A percentile compares a stretch with the other conserved stretches of the same genome.
These are phyloP conservation scores for Whalleya microplaca DNA, from an alignment of 2,329 filamentous ascomycete genomes.

Conservation along the genomic window DNA sequence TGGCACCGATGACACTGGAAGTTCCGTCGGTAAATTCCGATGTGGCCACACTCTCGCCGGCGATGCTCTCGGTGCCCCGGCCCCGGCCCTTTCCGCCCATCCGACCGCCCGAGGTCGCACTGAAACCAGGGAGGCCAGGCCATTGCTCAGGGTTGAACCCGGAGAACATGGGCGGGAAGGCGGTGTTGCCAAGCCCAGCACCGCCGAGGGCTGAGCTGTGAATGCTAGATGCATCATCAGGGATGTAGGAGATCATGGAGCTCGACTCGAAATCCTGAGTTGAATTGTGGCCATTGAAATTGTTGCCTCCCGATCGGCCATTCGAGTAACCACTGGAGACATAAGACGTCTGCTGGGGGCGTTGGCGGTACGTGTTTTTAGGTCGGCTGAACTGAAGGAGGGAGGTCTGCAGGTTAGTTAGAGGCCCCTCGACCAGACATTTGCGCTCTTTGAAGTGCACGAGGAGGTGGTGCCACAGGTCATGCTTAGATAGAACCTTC, in stretches of 20 bases:
- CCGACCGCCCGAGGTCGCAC: conserved; percentile 57
- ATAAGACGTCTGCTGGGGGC: conserved; percentile 75
- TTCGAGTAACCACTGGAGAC: conserved; percentile 44
- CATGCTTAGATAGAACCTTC: conserved; percentile 96
- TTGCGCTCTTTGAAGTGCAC: conserved; percentile 97
- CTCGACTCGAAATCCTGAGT: conserved; percentile 71
- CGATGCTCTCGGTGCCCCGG: conserved; percentile 75
- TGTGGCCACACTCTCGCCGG: conserved; percentile 89
- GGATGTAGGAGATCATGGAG: conserved; percentile 93
- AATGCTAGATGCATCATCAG: conserved; percentile 94
- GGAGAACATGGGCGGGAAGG: conserved; percentile 94
- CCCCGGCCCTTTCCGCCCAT: conserved; percentile 68
- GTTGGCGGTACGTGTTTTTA: conserved; percentile 89
- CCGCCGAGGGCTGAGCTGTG: conserved; percentile 90
- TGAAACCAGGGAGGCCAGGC: conserved; percentile 77
- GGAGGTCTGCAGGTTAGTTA: conserved; percentile 95
- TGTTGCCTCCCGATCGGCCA: conserved; percentile 41
- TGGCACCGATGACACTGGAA: conserved; percentile 75
- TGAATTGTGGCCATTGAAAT: conserved; percentile 47
- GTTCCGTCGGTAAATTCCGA: conserved; percentile 88
- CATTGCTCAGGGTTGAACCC: conserved; percentile 86
- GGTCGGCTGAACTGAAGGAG: conserved; percentile 93
- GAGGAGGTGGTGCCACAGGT: conserved; percentile 93
- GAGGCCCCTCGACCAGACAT: conserved; percentile 91
- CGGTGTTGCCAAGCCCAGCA: conserved; percentile 72